Percentiles rank a stretch among this genome's conserved stretches.
phyloP scores from a whole-genome alignment of 2,329 filamentous ascomycete genomes.

The Colletotrichum gigasporum region DNA sequence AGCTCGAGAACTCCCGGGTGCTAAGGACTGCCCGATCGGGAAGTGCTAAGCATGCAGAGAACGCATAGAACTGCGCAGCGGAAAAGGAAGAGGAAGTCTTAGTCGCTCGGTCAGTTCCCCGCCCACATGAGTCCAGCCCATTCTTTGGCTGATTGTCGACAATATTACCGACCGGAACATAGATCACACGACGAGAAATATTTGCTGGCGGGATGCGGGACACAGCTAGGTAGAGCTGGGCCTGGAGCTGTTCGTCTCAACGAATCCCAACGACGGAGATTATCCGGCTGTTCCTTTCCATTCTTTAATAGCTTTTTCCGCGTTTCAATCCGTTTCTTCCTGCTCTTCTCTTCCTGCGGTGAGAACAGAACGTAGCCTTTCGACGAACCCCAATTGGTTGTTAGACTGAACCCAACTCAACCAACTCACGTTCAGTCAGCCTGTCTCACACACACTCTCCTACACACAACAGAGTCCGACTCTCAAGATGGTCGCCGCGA shows the following conservation, averaged over 20 bases:
- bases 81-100: background rate
- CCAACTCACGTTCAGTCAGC: background rate
- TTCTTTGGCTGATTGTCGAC: background rate
- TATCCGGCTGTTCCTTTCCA: background rate
- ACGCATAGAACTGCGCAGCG: too few relatives aligned
- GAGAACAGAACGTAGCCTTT: background rate
- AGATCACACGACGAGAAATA: conserved; percentile 1
- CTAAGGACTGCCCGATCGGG: background rate
- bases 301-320: background rate
- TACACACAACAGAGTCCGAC: too few relatives aligned
- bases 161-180: background rate
- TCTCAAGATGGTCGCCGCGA: conserved; percentile 5
- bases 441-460: background rate
- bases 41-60: background rate
- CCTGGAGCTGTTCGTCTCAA: background rate
- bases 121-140: background rate
- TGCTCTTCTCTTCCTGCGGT: background rate
- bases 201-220: conserved; percentile 8
- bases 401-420: background rate
- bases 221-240: background rate
- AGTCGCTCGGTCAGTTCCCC: conserved; percentile 18
- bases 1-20: background rate
- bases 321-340: background rate
- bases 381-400: background rate
- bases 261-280: background rate